Evolutionary conservation across 148 eudicot species (phyloP).

Genomic region (Arctostaphylos glauca): DNA sequence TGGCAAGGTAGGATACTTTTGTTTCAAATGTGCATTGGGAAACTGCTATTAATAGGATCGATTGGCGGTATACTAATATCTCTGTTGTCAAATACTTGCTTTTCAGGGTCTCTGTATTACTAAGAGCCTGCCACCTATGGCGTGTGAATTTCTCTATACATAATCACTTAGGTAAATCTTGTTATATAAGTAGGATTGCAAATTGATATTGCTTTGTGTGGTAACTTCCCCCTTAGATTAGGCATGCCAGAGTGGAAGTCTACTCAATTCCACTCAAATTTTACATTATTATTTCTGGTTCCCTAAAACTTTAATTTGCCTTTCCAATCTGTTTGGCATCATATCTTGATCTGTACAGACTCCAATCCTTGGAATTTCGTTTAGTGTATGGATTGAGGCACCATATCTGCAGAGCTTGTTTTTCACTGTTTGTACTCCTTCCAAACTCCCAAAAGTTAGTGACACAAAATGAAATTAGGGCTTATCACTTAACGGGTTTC

Average conservation of each 20-base stretch:
- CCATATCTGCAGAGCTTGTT: background rate
- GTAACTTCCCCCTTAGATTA: background rate
- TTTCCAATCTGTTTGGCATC: background rate
- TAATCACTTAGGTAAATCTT: slow-evolving; percentile 16
- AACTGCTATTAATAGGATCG: background rate
- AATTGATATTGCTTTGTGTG: background rate
- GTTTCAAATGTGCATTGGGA: background rate
- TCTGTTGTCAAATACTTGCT: slow-evolving; percentile 5
- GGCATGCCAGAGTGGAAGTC: background rate
- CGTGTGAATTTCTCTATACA: slow-evolving; percentile 8
- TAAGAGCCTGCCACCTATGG: slow-evolving; percentile 21
- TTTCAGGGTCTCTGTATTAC: slow-evolving; percentile 78
- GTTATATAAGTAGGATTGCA: background rate
- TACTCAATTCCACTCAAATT: background rate
- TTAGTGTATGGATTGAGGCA: background rate
- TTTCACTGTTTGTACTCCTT: too few species aligned
- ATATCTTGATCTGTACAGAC: background rate
- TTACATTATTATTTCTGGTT: background rate
- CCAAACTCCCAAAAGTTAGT: background rate
- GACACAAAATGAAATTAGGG: background rate
- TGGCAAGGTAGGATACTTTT: slow-evolving; percentile 64
- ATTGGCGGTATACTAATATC: background rate
- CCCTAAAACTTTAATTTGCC: background rate
- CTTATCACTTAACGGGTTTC: too few species aligned
- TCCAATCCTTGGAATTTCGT: background rate